Evolutionary conservation across 108 stramenopile genomes (phyloP).

Genomic region (Cyclotella choctawhatcheeana): DNA sequence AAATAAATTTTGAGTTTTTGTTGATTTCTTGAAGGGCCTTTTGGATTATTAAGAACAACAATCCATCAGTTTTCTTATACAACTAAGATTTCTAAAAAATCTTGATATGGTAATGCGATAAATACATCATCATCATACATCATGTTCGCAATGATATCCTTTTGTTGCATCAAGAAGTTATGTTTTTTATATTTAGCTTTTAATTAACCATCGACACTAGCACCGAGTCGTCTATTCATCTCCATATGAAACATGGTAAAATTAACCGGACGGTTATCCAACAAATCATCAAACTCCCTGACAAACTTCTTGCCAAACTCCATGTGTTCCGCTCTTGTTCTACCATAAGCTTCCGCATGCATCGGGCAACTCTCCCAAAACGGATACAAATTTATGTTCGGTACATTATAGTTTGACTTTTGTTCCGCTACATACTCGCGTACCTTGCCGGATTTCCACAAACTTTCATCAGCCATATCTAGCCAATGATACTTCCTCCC

Average conservation of each 20-base stretch:
- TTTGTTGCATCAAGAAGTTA: no score
- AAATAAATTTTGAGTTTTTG: no score
- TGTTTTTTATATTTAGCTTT: no score
- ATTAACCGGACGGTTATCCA: neutral
- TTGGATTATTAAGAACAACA: no score
- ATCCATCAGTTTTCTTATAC: no score
- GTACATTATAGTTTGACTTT: slow-evolving; percentile 1
- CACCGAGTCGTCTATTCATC: slow-evolving; percentile 7
- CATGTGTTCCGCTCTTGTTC: slow-evolving; percentile 2
- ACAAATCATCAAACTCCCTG: slow-evolving; percentile 10
- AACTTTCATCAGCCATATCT: slow-evolving; percentile 6
- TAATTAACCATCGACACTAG: neutral
- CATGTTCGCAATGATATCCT: no score
- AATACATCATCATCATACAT: no score
- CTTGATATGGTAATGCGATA: no score
- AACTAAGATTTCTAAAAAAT: no score
- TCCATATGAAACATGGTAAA: slow-evolving; percentile 11
- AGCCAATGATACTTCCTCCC: slow-evolving; percentile 1
- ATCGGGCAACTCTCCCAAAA: slow-evolving; percentile 11
- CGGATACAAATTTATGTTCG: neutral
- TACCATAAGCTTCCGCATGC: slow-evolving; percentile 5
- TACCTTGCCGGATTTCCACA: slow-evolving; percentile 2
- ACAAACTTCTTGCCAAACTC: slow-evolving; percentile 2
- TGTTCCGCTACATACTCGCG: neutral
- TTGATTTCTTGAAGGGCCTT: no score